A percentile compares a stretch with the other conserved stretches of the same genome.
phyloP scores from a whole-genome alignment of 140 eudicot genomes.

The Anethum foeniculum region DNA sequence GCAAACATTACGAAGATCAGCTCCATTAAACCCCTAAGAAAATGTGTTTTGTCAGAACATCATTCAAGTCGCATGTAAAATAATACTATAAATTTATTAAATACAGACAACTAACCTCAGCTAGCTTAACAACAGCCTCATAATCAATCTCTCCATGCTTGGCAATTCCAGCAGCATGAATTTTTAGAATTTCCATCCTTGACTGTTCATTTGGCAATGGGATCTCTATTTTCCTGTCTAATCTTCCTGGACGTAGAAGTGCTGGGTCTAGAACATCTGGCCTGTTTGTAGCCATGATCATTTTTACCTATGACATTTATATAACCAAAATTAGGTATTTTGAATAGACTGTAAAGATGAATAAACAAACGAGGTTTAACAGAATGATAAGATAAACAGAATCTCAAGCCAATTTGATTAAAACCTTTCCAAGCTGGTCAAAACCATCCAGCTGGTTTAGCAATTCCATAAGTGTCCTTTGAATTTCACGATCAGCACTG shows the following conservation, averaged over 20 bases:
- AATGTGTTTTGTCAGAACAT: slow-evolving; percentile 8
- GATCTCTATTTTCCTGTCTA: slow-evolving; percentile 91
- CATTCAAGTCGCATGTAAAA: background rate
- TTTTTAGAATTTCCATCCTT: slow-evolving; percentile 83
- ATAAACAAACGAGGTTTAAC: background rate
- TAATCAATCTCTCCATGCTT: slow-evolving; percentile 98
- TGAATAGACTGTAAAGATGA: background rate
- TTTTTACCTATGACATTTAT: slow-evolving; percentile 51
- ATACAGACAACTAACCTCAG: slow-evolving; percentile 47
- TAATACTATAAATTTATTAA: background rate
- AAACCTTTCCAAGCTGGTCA: slow-evolving; percentile 95
- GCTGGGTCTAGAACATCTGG: slow-evolving; percentile 99
- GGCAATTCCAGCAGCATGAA: slow-evolving; percentile 93
- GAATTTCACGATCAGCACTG: slow-evolving; percentile 99
- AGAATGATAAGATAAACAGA: background rate
- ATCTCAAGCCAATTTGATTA: background rate
- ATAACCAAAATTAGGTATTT: background rate
- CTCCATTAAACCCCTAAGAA: slow-evolving; percentile 89
- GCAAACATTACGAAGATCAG: slow-evolving; percentile 91
- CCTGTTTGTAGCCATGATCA: slow-evolving; percentile 96
- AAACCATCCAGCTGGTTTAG: slow-evolving; percentile 96
- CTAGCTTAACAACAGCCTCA: slow-evolving; percentile 92
- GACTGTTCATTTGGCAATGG: slow-evolving; percentile 96
- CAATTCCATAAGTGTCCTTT: slow-evolving; percentile 92
- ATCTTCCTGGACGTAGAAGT: slow-evolving; percentile 96